Evolutionary conservation across 1,284 basidiomycete genomes (phyloP).

Genomic region (Naganishia liquefaciens): DNA sequence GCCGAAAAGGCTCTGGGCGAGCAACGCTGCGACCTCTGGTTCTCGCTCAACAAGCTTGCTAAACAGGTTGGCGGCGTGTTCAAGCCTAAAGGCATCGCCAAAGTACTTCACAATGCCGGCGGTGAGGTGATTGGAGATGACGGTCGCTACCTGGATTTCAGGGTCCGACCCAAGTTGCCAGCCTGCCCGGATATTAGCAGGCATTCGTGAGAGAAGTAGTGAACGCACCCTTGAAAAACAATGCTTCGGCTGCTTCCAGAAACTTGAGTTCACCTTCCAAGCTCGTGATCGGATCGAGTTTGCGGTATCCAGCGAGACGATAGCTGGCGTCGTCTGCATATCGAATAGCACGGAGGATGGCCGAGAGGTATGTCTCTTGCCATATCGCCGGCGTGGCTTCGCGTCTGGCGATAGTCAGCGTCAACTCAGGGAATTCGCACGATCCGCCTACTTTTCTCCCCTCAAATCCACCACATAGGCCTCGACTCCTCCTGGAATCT

Average conservation of each 20-base stretch:
- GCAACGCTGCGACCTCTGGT: slow-evolving; percentile 83
- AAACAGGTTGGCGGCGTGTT: slow-evolving; percentile 90
- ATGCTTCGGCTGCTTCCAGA: slow-evolving; percentile 81
- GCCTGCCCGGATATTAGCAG: slow-evolving; percentile 57
- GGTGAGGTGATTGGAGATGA: slow-evolving; percentile 96
- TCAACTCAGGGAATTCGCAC: slow-evolving; percentile 4
- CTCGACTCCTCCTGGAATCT: slow-evolving; percentile 94
- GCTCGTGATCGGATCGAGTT: slow-evolving; percentile 89
- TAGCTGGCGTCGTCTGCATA: slow-evolving; percentile 96
- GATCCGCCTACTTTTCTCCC: slow-evolving; percentile 73
- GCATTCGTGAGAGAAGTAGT: neutral
- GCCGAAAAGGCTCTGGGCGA: slow-evolving; percentile 89
- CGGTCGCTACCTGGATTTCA: slow-evolving; percentile 95
- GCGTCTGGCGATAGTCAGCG: slow-evolving; percentile 61
- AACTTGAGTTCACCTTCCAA: slow-evolving; percentile 87
- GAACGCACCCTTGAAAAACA: slow-evolving; percentile 80
- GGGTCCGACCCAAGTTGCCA: slow-evolving; percentile 99
- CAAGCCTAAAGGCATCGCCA: slow-evolving; percentile 82
- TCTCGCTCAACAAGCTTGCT: slow-evolving; percentile 84
- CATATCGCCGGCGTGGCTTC: slow-evolving; percentile 90
- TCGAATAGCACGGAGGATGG: slow-evolving; percentile 83
- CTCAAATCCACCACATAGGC: slow-evolving; percentile 92
- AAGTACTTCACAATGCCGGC: slow-evolving; percentile 97
- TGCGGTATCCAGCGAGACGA: slow-evolving; percentile 88
- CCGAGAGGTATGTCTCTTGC: slow-evolving; percentile 96